phyloP scores from a whole-genome alignment of 305 asterid species.

The Solanum hybrid region DNA sequence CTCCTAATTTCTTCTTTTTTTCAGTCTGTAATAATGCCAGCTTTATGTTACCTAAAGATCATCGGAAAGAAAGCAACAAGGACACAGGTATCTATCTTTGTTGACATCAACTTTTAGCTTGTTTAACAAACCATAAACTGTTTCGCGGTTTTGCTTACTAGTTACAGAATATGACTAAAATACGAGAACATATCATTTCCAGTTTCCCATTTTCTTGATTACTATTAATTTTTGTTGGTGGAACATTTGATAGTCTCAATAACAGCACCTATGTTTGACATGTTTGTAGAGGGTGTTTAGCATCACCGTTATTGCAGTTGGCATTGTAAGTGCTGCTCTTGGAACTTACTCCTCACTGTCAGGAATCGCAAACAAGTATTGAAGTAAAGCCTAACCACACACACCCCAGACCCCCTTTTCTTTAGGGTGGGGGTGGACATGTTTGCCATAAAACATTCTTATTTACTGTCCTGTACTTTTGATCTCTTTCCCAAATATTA shows the following conservation, averaged over 20 bases:
- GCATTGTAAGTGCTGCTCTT: conserved; percentile 35
- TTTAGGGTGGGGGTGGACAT: background rate
- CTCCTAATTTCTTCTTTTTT: background rate
- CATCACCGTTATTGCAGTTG: conserved; percentile 26
- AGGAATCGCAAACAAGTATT: conserved; percentile 24
- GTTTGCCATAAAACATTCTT: background rate
- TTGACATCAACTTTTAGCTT: background rate
- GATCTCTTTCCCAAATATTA: background rate
- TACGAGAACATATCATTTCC: background rate
- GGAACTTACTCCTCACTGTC: conserved; percentile 49
- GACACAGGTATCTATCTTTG: conserved; percentile 18
- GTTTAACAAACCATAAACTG: background rate
- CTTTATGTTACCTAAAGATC: conserved; percentile 41
- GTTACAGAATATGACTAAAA: background rate
- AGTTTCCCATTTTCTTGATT: background rate
- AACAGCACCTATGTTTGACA: background rate
- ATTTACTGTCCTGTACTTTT: background rate
- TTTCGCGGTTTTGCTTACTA: background rate
- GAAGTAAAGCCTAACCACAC: background rate
- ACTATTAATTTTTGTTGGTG: background rate
- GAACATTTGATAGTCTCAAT: background rate
- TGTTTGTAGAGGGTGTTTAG: conserved; percentile 5
- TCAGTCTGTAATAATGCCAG: conserved; percentile 43
- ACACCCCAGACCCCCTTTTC: background rate
- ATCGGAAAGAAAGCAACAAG: conserved; percentile 34